Conservation (phyloP, 2,329 filamentous ascomycete species). For the Cladobotryum mycophilum region DNA sequence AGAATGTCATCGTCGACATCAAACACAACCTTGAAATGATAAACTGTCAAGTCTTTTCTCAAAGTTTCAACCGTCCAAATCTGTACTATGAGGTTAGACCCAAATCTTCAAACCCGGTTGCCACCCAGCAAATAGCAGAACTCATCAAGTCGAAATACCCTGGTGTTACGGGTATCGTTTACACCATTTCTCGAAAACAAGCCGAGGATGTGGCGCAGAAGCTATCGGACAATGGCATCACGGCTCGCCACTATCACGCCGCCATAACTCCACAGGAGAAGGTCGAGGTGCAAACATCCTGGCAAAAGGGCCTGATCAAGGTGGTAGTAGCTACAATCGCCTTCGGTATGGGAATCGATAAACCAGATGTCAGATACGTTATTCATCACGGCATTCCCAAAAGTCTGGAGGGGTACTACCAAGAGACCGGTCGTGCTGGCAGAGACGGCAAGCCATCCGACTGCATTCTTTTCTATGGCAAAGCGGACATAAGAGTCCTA, state of each 20-base stretch:
- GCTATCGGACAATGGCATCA: constrained; percentile 60
- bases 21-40: constrained; percentile 84
- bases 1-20: constrained; percentile 86
- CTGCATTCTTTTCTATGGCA: constrained; percentile 86
- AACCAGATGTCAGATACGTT: constrained; percentile 91
- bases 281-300: constrained; percentile 64
- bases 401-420: constrained; percentile 95
- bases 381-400: constrained; percentile 92
- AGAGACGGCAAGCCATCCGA: constrained; percentile 81
- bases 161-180: constrained; percentile 80
- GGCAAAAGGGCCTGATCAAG: constrained; percentile 74
- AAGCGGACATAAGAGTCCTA: constrained; percentile 66
- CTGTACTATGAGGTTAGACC: constrained; percentile 76
- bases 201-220: constrained; percentile 74
- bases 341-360: constrained; percentile 99
- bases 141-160: constrained; percentile 66
- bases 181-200: constrained; percentile 78
- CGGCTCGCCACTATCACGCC: constrained; percentile 81
- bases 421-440: constrained; percentile 92
- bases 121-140: constrained; percentile 45
- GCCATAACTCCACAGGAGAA: constrained; percentile 64
- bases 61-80: constrained; percentile 97
- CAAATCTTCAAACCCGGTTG: constrained; percentile 56
- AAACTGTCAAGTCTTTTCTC: constrained; percentile 71
- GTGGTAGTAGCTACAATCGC: constrained; percentile 97